These are phyloP conservation scores for Exophiala bonariae DNA, from an alignment of 2,329 filamentous ascomycete genomes.

Conservation along the genomic window DNA sequence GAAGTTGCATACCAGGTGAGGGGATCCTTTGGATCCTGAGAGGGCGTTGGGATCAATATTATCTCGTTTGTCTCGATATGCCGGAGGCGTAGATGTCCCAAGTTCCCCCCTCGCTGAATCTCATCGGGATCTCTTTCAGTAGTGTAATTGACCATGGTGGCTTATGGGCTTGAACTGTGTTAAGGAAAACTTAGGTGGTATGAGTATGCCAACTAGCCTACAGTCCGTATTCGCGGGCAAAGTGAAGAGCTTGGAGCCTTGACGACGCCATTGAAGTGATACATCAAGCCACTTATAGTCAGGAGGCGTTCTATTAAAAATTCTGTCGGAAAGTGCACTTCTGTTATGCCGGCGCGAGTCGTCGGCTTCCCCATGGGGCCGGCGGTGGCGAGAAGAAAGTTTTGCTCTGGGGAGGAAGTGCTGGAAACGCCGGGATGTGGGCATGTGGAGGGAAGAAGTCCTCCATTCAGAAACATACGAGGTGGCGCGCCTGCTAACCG, in stretches of 20 bases:
- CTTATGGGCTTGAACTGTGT: too few relatives aligned
- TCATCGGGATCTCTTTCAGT: constrained; percentile 5
- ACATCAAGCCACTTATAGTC: background rate
- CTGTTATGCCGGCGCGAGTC: background rate
- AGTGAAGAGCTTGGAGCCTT: too few relatives aligned
- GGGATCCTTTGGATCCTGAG: constrained; percentile 53
- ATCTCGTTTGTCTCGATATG: constrained; percentile 43
- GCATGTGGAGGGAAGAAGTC: too few relatives aligned
- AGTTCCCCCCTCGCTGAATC: constrained; percentile 2
- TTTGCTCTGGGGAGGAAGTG: background rate
- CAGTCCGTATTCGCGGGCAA: too few relatives aligned
- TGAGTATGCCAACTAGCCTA: too few relatives aligned
- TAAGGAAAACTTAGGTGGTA: too few relatives aligned
- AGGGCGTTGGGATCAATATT: constrained; percentile 53
- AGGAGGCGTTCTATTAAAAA: background rate
- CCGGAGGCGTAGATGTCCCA: constrained; percentile 14
- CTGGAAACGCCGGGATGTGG: background rate
- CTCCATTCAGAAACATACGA: too few relatives aligned
- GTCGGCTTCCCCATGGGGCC: background rate
- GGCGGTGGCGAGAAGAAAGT: too few relatives aligned
- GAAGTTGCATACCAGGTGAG: constrained; percentile 46
- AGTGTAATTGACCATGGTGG: constrained; percentile 3
- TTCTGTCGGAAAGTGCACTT: background rate
- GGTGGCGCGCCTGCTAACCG: too few relatives aligned
- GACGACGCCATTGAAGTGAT: too few relatives aligned